Conservation (phyloP, 805 yeast species). For the Saccharomycopsis microspora region DNA sequence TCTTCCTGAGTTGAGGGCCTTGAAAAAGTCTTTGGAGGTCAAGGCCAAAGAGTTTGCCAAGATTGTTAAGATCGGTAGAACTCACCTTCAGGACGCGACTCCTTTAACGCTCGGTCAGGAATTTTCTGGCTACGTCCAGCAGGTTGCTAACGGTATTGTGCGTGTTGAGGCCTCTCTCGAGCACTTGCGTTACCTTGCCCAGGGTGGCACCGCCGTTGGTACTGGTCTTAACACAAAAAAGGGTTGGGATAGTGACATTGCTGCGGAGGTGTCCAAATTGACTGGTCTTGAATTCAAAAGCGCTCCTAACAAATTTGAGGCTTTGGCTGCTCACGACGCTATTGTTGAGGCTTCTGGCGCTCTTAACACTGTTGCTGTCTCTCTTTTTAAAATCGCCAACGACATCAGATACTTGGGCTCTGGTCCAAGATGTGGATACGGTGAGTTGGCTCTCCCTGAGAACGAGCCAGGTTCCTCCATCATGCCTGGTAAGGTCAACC, state of each 20-base stretch:
- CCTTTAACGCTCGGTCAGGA: constrained; percentile 98
- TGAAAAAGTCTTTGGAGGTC: constrained; percentile 66
- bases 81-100: constrained; percentile 97
- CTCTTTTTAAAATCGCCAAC: constrained; percentile 92
- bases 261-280: constrained; percentile 71
- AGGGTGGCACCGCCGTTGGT: constrained; percentile 99
- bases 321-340: constrained; percentile 98
- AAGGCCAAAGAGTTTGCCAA: constrained; percentile 77
- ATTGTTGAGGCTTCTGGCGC: constrained; percentile 97
- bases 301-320: constrained; percentile 98
- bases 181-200: constrained; percentile 76
- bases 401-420: constrained; percentile 97
- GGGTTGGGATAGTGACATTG: constrained; percentile 83
- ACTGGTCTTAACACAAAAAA: constrained; percentile 92
- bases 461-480: constrained; percentile 99
- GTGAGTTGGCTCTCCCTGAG: constrained; percentile 90
- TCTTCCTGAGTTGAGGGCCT: constrained; percentile 67
- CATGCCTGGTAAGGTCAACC: constrained; percentile 99
- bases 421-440: constrained; percentile 99
- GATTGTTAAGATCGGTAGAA: constrained; percentile 97
- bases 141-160: constrained; percentile 79
- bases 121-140: constrained; percentile 93
- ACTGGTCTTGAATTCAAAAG: constrained; percentile 86
- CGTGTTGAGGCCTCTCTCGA: constrained; percentile 74
- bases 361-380: constrained; percentile 85